Evolutionary conservation across 2,329 filamentous ascomycete genomes (phyloP), one percentile per base, ranked within the genome.

Genomic region (Fusarium sp.): DNA sequence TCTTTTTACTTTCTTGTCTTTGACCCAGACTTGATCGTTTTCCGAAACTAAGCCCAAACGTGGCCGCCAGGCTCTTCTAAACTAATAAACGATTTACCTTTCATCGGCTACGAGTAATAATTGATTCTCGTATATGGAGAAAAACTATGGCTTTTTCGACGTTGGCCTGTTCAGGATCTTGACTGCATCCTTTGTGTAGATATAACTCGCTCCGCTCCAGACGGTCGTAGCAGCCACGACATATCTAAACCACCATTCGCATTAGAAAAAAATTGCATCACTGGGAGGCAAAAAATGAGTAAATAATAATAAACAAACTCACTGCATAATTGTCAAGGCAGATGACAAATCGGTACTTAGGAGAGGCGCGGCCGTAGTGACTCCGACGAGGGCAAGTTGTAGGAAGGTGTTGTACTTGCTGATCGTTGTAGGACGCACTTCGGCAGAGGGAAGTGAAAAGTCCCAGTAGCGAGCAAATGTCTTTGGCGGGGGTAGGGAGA

Each of bases 391-490:
- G 5, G 88, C 87, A 17, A 99, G 80, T 75, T 99, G 95, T 67
- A 98, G 78, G 38, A 96, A 93, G 0, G 95, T 99, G 77, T 99
- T 99, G 76, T 93, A 88, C 79, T 96, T 96, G 77, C 89, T 93
- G 60, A 96, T 91, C 2, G 84, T 89, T 0, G 92, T 95, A 1
- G 92, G 92, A 57, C 87, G 89, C 6, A 96, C 92, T 76, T 95
- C 91, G 3, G 92, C 92, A 35, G 88, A 91, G 3, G 92, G 95
- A 13, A 99, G 83, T 4, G 91, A 94, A 73, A 99, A 98, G 77
- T 99, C 95, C 95, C 95, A 99, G 77, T 98, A 99, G 15, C 95
- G 83, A 15, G 84, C 78, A 76, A 97, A 91, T 0, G 95, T 98
- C 78, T 98, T 98, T 2, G 95, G 95, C 0, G 91, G 88, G 1